Evolutionary conservation across 176 grass and related monocot species (phyloP).

Genomic region (Oryza meridionalis): DNA sequence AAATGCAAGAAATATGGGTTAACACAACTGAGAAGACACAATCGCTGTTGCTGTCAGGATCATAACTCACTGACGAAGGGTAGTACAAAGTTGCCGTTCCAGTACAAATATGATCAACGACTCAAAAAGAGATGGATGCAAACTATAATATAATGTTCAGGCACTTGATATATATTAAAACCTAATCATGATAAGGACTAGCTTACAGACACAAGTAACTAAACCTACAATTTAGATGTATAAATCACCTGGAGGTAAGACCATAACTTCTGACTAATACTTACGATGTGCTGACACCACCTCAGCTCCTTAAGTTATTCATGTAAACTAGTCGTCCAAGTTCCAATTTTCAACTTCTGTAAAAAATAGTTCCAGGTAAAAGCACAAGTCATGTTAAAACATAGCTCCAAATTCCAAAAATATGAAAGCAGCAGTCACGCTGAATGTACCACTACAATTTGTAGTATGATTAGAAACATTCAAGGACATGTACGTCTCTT

Average conservation of each 20-base stretch:
- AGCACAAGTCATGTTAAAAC: slow-evolving; percentile 9
- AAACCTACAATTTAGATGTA: slow-evolving; percentile 17
- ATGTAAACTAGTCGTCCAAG: background rate
- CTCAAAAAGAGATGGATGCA: slow-evolving; percentile 35
- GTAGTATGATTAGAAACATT: background rate
- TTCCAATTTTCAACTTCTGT: slow-evolving; percentile 2
- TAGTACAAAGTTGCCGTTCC: slow-evolving; percentile 52
- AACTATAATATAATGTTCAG: slow-evolving; percentile 20
- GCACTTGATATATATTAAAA: slow-evolving; percentile 36
- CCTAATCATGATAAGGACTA: slow-evolving; percentile 50
- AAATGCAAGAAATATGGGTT: slow-evolving; percentile 42
- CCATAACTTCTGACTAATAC: slow-evolving; percentile 38
- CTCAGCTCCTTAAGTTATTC: background rate
- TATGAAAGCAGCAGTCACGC: background rate
- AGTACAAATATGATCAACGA: slow-evolving; percentile 25
- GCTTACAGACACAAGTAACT: slow-evolving; percentile 53
- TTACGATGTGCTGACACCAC: slow-evolving; percentile 37
- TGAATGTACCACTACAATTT: background rate
- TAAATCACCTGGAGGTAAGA: slow-evolving; percentile 28
- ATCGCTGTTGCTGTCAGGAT: slow-evolving; percentile 45
- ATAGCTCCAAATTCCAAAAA: slow-evolving; percentile 21
- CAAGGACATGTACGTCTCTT: background rate
- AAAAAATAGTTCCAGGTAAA: background rate
- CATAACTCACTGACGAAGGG: slow-evolving; percentile 30
- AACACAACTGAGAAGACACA: slow-evolving; percentile 39